These are phyloP conservation scores for Erodium trifolium DNA, from an alignment of 441 rosid species.

Conservation along the genomic window DNA sequence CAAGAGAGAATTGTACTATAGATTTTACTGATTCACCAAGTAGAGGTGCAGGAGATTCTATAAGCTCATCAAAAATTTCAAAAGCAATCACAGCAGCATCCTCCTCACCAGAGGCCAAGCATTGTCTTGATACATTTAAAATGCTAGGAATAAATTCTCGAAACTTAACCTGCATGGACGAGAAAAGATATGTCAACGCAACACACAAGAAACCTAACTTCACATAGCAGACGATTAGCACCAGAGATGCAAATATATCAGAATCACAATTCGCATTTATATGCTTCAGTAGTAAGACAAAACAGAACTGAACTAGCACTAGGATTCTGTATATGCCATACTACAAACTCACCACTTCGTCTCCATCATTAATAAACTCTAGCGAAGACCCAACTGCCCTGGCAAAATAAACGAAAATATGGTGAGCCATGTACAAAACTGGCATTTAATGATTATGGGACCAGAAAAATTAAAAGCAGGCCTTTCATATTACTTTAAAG, in stretches of 20 bases:
- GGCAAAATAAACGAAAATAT: slow-evolving; percentile 10
- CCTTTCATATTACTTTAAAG: slow-evolving; percentile 61
- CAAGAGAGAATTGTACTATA: slow-evolving; percentile 93
- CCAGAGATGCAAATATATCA: background rate
- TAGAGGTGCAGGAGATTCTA: slow-evolving; percentile 98
- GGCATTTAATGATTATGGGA: too few relatives aligned
- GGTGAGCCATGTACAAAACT: slow-evolving; percentile 15
- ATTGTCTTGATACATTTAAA: slow-evolving; percentile 86
- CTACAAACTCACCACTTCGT: slow-evolving; percentile 68
- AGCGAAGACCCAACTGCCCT: slow-evolving; percentile 99
- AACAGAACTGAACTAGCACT: background rate
- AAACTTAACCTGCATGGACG: slow-evolving; percentile 69
- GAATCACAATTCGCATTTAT: too few relatives aligned
- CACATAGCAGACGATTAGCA: slow-evolving; percentile 1
- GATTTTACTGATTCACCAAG: slow-evolving; percentile 96
- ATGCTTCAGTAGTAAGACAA: background rate
- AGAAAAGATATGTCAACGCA: slow-evolving; percentile 11
- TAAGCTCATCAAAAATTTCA: slow-evolving; percentile 97
- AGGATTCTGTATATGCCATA: background rate
- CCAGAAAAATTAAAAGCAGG: slow-evolving; percentile 9
- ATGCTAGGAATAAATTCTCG: slow-evolving; percentile 97
- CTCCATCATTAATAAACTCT: slow-evolving; percentile 76
- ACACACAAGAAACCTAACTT: background rate
- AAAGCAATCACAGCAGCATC: slow-evolving; percentile 97
- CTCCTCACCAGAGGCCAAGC: slow-evolving; percentile 90